Base-by-base conservation (phyloP, 495 filamentous ascomycete genomes). In the Daldinia grandis region DNA sequence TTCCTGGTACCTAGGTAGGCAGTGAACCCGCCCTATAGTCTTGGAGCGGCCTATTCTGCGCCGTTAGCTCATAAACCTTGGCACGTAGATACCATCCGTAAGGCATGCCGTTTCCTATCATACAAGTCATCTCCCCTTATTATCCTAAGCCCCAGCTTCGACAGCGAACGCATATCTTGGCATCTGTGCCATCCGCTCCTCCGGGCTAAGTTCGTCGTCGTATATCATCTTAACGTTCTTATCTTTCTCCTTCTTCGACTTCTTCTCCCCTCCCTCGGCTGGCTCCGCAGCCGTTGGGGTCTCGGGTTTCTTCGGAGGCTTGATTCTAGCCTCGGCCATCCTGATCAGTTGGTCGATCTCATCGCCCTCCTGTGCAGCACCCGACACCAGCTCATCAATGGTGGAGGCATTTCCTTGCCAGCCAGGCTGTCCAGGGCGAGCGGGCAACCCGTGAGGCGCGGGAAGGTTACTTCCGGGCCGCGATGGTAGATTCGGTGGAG, bases 101-200 rank as follows among this genome's bases (percentile, higher is more conserved):
- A 44, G 27, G 42, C 49, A 55, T 40, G 33, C 54, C 55, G 40
- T 28, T 40, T 56, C 55, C 40, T 72, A 72, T 64, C 12, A 33
- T 67, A 66, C 63, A 66, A 15, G 28, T 28, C 21, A n/a, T 35
- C 9, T 31, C 21, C 50, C 30, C 50, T 24, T 28, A 8, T 12
- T 56, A 15, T 15, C 14, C 27, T 77, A 75, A 66, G 65, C 75
- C 9, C 17, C 58, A 19, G 67, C 69, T 66, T 83, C 84, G 77
- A 87, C 86, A 80, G 81, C 81, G 77, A 90, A 92, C 74, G 89
- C 88, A 82, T 95, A 97, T 81, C 88, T 89, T 55, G 91, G 84
- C 80, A 96, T 80, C 69, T 80, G 77, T 28, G 92, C 89, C 92
- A 95, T 93, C 80, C 88, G 93, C 83, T 97, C 93, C 81, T 97